Evolutionary conservation across 495 filamentous ascomycete genomes (phyloP).

Genomic region (Lasiosphaeris hirsuta): DNA sequence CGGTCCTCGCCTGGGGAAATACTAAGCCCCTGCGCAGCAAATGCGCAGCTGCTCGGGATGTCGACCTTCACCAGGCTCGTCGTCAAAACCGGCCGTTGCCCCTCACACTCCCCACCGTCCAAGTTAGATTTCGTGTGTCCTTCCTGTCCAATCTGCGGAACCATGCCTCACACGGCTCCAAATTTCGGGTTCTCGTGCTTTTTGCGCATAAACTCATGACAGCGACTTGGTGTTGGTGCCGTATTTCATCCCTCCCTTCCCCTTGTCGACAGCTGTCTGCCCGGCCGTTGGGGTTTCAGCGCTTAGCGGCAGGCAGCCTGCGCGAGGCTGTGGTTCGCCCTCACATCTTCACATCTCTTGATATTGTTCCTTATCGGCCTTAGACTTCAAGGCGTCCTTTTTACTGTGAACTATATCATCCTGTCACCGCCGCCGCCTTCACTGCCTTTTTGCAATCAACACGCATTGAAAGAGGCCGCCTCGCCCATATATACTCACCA

Average conservation of each 20-base stretch:
- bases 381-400: not conserved
- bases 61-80: constrained; percentile 5
- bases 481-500: constrained; percentile 4
- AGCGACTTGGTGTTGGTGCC: not conserved
- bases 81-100: constrained; percentile 6
- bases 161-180: not conserved
- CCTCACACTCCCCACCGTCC: not conserved
- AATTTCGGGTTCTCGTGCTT: not conserved
- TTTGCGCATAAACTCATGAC: not conserved
- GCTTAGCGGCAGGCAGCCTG: constrained; percentile 1
- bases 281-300: constrained; percentile 6
- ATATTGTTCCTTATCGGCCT: not conserved
- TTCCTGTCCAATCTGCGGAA: not conserved
- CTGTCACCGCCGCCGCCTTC: not conserved
- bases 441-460: not conserved
- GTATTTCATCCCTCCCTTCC: not conserved
- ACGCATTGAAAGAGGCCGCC: not conserved
- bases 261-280: not conserved
- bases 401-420: not conserved
- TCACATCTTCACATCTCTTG: not conserved
- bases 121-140: not conserved
- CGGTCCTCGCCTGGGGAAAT: constrained; percentile 6
- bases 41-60: constrained; percentile 11
- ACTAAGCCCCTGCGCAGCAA: constrained; percentile 1
- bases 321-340: constrained; percentile 7